Conservation (phyloP, 2,329 filamentous ascomycete genomes). For the Teratosphaeria gauchensis region DNA sequence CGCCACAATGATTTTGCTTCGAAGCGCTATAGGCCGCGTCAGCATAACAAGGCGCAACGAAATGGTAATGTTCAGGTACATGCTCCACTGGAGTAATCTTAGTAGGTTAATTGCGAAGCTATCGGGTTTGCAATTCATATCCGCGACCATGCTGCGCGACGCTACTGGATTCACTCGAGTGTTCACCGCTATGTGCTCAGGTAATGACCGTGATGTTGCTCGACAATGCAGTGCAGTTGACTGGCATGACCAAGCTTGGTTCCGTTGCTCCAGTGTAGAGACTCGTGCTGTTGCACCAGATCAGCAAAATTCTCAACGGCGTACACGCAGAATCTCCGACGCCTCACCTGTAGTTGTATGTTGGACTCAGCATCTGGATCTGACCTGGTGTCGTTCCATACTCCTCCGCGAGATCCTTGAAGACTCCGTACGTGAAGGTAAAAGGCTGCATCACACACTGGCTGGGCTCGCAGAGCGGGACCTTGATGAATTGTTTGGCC, state of each 20-base stretch:
- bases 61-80: too few species aligned
- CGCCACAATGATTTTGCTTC: too few species aligned
- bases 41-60: too few species aligned
- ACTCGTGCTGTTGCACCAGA: not conserved
- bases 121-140: not conserved
- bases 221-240: not conserved
- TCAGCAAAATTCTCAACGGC: not conserved
- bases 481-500: not conserved
- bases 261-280: not conserved
- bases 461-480: not conserved
- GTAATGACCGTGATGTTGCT: not conserved
- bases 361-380: not conserved
- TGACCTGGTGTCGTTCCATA: not conserved
- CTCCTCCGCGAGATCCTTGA: not conserved
- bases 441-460: not conserved
- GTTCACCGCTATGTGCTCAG: not conserved
- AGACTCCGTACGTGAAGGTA: not conserved
- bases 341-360: not conserved
- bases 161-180: too few species aligned
- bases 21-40: too few species aligned
- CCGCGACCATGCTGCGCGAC: not conserved
- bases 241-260: not conserved
- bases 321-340: not conserved
- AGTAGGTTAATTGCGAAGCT: not conserved
- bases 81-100: too few species aligned